Percentiles rank a stretch among this genome's conserved stretches.
Conservation (phyloP, 1,139 yeast genomes). For the Geotrichum europaeum region DNA sequence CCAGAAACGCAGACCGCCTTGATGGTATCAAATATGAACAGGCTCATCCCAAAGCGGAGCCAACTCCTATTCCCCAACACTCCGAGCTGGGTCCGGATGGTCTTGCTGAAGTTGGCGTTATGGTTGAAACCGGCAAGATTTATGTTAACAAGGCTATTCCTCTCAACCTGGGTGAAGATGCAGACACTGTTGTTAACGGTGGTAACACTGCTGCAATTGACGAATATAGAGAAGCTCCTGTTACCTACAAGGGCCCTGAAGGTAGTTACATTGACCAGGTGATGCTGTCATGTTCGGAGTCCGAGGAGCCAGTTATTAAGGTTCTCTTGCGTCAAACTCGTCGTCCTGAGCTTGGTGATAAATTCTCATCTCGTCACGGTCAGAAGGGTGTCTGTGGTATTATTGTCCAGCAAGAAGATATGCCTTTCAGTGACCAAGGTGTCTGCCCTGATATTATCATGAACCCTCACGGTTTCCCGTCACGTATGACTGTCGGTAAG, state of each 20-base stretch:
- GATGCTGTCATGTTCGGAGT: slow-evolving; percentile 93
- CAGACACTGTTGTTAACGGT: slow-evolving; percentile 23
- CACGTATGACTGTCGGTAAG: slow-evolving; percentile 99
- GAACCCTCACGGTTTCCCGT: slow-evolving; percentile 99
- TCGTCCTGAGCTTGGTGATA: slow-evolving; percentile 97
- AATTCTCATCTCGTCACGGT: slow-evolving; percentile 94
- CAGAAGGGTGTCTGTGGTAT: slow-evolving; percentile 99
- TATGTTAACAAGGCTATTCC: slow-evolving; percentile 92
- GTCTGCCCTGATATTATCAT: slow-evolving; percentile 89
- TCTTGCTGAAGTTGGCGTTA: slow-evolving; percentile 90
- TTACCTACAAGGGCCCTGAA: slow-evolving; percentile 88
- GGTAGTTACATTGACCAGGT: slow-evolving; percentile 95
- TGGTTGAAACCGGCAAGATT: slow-evolving; percentile 86
- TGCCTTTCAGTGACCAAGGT: slow-evolving; percentile 91
- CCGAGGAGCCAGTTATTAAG: slow-evolving; percentile 89
- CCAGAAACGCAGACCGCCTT: slow-evolving; percentile 86
- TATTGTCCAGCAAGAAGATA: slow-evolving; percentile 91
- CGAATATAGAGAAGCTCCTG: slow-evolving; percentile 85
- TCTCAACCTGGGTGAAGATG: slow-evolving; percentile 65
- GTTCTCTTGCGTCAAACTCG: slow-evolving; percentile 91
- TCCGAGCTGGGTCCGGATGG: slow-evolving; percentile 90
- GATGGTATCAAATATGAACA: slow-evolving; percentile 81
- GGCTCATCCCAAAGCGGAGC: slow-evolving; percentile 35
- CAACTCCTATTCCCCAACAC: slow-evolving; percentile 77
- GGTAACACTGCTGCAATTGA: slow-evolving; percentile 23